Percentiles rank a stretch among this genome's conserved stretches.
Evolutionary conservation across 1,284 basidiomycete species (phyloP).

Genomic region (Leccinum colubrinum): DNA sequence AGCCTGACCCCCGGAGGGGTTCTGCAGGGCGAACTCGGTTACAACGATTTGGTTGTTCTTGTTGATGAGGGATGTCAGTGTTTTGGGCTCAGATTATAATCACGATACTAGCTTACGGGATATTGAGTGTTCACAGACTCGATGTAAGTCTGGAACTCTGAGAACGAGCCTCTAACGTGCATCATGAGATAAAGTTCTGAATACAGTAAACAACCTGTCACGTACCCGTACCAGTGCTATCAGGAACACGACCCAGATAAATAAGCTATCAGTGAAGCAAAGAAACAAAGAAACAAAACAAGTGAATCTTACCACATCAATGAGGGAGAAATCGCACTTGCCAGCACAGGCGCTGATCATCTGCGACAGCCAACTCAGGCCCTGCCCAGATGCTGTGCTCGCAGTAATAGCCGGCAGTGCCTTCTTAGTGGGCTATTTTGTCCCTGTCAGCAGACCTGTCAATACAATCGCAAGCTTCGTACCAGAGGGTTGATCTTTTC

Average conservation of each 20-base stretch:
- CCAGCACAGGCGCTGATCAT: constrained; percentile 35
- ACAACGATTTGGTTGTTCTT: constrained; percentile 24
- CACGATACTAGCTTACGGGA: constrained; percentile 20
- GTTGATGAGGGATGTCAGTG: constrained; percentile 4
- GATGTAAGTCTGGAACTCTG: constrained; percentile 29
- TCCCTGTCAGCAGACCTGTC: background rate
- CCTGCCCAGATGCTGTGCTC: constrained; percentile 27
- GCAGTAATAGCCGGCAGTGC: constrained; percentile 37
- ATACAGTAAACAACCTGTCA: background rate
- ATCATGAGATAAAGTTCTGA: constrained; percentile 3
- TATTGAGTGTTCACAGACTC: constrained; percentile 29
- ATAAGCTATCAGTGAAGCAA: background rate
- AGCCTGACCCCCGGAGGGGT: constrained; percentile 32
- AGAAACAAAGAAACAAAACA: background rate
- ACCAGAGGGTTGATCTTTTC: constrained; percentile 37
- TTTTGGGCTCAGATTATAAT: background rate
- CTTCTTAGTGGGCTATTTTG: constrained; percentile 29
- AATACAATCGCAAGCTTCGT: background rate
- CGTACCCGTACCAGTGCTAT: constrained; percentile 37
- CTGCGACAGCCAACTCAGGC: constrained; percentile 32
- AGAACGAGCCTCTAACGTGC: constrained; percentile 20
- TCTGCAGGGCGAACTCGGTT: constrained; percentile 33
- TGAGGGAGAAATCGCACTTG: constrained; percentile 31
- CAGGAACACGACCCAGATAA: background rate
- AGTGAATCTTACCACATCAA: constrained; percentile 27